Percentiles rank a stretch among this genome's conserved stretches.
phyloP scores from a whole-genome alignment of 352 stramenopile species.

The Albugo candida region DNA sequence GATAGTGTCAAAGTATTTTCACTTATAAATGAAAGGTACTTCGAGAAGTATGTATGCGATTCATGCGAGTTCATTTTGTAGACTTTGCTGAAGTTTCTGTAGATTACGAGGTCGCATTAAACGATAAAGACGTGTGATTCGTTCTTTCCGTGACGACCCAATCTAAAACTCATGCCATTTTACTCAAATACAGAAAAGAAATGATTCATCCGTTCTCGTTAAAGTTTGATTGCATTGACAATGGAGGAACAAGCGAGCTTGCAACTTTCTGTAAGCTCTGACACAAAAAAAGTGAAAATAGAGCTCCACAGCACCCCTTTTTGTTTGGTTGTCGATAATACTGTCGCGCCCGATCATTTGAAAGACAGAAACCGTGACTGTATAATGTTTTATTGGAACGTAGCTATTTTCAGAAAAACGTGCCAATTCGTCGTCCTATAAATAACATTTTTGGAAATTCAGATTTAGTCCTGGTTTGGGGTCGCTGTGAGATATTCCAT shows the following conservation, averaged over 20 bases:
- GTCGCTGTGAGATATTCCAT: too few relatives aligned
- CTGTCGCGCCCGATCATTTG: constrained; percentile 65
- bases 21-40: constrained; percentile 46
- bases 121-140: constrained; percentile 43
- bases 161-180: constrained; percentile 24
- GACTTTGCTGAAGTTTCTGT: constrained; percentile 25
- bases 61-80: not conserved
- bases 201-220: constrained; percentile 48
- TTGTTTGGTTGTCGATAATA: too few relatives aligned
- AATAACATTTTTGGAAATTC: too few relatives aligned
- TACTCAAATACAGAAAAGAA: not conserved
- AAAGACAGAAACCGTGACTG: constrained; percentile 69
- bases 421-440: not conserved
- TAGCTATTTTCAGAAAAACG: not conserved
- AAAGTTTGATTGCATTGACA: constrained; percentile 42
- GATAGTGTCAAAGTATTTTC: constrained; percentile 59
- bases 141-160: constrained; percentile 49
- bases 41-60: constrained; percentile 8
- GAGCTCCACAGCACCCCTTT: too few relatives aligned
- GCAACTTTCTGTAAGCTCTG: too few relatives aligned
- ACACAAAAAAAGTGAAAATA: too few relatives aligned
- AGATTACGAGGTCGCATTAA: constrained; percentile 23
- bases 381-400: too few relatives aligned
- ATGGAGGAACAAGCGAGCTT: constrained; percentile 52
- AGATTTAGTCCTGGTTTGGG: too few relatives aligned